Evolutionary conservation across 2,329 filamentous ascomycete genomes (phyloP).

Genomic region (Drechslerella dactyloides): DNA sequence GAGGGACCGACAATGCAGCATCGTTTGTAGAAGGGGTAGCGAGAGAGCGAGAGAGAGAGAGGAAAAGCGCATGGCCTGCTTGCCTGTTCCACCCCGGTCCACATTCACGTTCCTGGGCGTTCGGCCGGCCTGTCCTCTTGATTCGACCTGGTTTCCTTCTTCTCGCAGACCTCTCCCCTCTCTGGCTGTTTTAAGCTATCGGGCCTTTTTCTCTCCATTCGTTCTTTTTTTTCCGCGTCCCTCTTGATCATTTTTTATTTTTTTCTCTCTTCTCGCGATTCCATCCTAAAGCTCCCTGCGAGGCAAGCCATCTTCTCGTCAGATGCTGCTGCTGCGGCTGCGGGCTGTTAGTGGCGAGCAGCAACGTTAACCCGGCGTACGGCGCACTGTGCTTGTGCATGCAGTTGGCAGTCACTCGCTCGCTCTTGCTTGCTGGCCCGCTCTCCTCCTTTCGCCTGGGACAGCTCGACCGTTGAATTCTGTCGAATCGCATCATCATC

Average conservation of each 20-base stretch:
- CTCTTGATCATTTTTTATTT: constrained; percentile 27
- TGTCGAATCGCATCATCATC: no score
- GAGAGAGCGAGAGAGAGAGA: constrained; percentile 1
- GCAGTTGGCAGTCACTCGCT: no score
- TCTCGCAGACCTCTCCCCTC: constrained; percentile 25
- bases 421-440: constrained; percentile 25
- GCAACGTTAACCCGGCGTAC: neutral
- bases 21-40: neutral
- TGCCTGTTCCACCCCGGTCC: constrained; percentile 39
- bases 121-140: constrained; percentile 15
- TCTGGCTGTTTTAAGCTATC: constrained; percentile 46
- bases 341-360: constrained; percentile 33
- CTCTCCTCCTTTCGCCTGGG: constrained; percentile 21
- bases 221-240: constrained; percentile 33
- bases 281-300: constrained; percentile 28
- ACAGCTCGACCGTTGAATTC: no score
- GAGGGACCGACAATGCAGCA: neutral
- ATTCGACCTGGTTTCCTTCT: neutral
- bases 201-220: constrained; percentile 30
- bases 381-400: constrained; percentile 34
- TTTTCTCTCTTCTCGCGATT: constrained; percentile 42
- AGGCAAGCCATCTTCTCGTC: neutral
- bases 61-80: constrained; percentile 16
- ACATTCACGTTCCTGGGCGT: constrained; percentile 16
- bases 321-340: constrained; percentile 1